Evolutionary conservation across 176 grass and related monocot species (phyloP).

Genomic region (Microstegium vimineum): DNA sequence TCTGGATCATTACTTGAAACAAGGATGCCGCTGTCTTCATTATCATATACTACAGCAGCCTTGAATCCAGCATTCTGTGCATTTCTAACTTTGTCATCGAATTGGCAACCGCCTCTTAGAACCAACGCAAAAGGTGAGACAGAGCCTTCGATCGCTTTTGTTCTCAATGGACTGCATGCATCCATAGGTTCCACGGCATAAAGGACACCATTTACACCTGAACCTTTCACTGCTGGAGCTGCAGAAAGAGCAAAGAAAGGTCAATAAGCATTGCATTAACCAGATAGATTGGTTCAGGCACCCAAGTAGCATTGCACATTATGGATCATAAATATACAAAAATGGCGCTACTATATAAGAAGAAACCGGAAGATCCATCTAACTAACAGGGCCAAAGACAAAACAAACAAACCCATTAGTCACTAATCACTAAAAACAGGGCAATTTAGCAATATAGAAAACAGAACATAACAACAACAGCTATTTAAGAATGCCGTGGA

Average conservation of each 20-base stretch:
- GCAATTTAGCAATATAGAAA: background rate
- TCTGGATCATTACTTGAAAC: constrained; percentile 70
- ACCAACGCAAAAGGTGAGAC: constrained; percentile 66
- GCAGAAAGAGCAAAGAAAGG: constrained; percentile 29
- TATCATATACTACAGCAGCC: constrained; percentile 73
- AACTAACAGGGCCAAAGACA: background rate
- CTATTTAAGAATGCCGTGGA: background rate
- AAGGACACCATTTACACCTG: constrained; percentile 56
- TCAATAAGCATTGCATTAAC: background rate
- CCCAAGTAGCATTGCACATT: background rate
- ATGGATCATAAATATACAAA: background rate
- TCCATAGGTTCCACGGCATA: constrained; percentile 66
- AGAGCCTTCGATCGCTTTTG: constrained; percentile 30
- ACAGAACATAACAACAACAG: background rate
- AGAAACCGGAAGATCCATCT: background rate
- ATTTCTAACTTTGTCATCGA: constrained; percentile 80
- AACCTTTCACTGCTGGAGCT: constrained; percentile 66
- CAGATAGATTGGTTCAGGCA: constrained; percentile 1
- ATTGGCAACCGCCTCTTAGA: constrained; percentile 77
- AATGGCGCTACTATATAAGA: background rate
- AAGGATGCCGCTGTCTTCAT: constrained; percentile 46
- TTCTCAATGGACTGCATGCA: constrained; percentile 61
- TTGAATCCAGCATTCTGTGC: constrained; percentile 77
- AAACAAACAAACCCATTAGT: background rate
- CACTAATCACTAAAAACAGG: background rate